Evolutionary conservation across 495 filamentous ascomycete species (phyloP).

Genomic region (Lentithecium fluviatile): DNA sequence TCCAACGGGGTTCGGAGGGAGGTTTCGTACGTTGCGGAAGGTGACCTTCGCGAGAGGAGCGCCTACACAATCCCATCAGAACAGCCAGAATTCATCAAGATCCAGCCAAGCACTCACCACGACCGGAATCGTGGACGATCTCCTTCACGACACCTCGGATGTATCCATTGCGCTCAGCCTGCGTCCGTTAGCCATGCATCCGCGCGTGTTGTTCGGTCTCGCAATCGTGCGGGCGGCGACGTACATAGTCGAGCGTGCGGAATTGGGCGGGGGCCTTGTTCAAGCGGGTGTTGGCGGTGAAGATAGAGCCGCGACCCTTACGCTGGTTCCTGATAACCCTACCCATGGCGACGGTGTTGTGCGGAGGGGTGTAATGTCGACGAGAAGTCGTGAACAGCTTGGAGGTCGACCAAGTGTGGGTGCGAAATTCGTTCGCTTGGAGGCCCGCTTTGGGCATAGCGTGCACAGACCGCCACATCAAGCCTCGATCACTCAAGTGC

Average conservation of each 20-base stretch:
- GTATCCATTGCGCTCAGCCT: constrained; percentile 91
- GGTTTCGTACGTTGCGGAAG: constrained; percentile 68
- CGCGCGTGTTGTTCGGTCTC: constrained; percentile 33
- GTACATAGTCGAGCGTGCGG: constrained; percentile 81
- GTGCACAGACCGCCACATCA: too few species aligned
- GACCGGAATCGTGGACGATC: constrained; percentile 97
- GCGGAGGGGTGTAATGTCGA: constrained; percentile 6
- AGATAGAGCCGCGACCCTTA: constrained; percentile 94
- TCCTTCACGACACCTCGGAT: constrained; percentile 96
- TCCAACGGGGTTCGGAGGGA: constrained; percentile 76
- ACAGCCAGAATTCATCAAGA: neutral
- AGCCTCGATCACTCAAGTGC: too few species aligned
- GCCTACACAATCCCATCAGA: constrained; percentile 48
- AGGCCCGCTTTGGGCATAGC: too few species aligned
- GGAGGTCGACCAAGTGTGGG: neutral
- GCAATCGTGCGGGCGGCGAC: constrained; percentile 59
- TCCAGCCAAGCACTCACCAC: constrained; percentile 43
- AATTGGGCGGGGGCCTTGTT: constrained; percentile 92
- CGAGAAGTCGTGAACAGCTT: neutral
- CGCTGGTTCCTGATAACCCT: constrained; percentile 61
- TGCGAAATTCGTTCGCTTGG: neutral
- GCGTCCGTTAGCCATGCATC: constrained; percentile 17
- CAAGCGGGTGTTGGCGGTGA: constrained; percentile 90
- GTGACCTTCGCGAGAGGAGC: constrained; percentile 93
- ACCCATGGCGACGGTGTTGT: constrained; percentile 55